Evolutionary conservation across 2,329 filamentous ascomycete species (phyloP).

Genomic region (Fusarium sulawesiense): DNA sequence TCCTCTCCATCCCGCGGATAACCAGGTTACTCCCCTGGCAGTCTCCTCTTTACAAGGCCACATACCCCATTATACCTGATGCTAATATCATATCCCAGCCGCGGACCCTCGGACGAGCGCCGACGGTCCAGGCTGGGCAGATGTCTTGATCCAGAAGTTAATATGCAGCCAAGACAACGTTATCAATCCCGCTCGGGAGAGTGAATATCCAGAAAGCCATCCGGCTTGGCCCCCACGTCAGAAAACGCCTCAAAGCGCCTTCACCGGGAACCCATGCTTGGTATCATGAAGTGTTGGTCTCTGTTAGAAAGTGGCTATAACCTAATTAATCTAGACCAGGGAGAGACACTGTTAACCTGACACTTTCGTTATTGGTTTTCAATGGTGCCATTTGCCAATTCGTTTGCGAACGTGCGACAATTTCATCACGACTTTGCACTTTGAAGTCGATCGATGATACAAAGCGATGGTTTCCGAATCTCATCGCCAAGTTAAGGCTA

Average conservation of each 20-base stretch:
- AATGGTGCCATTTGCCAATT: conserved; percentile 27
- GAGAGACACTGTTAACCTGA: neutral
- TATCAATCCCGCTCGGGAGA: conserved; percentile 5
- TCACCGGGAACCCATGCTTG: conserved; percentile 9
- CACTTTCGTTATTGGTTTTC: conserved; percentile 7
- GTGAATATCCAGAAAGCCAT: conserved; percentile 1
- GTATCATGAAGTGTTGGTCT: conserved; percentile 14
- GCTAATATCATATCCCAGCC: conserved; percentile 15
- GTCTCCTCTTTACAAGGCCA: conserved; percentile 21
- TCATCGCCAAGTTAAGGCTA: neutral
- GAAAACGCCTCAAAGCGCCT: conserved; percentile 4
- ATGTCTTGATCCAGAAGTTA: conserved; percentile 27
- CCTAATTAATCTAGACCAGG: neutral
- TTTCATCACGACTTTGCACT: neutral
- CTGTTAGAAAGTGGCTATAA: neutral
- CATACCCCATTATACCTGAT: neutral
- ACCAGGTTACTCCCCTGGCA: conserved; percentile 3
- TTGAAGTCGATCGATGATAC: conserved; percentile 5
- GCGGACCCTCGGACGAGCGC: conserved; percentile 36
- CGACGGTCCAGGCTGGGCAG: conserved; percentile 39
- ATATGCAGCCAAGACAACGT: conserved; percentile 20
- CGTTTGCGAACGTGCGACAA: conserved; percentile 36
- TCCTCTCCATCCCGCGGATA: conserved; percentile 25
- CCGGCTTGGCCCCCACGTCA: conserved; percentile 32
- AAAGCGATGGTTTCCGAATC: conserved; percentile 18